Evolutionary conservation across 768 basidiomycete species (phyloP), one percentile per base, ranked within the genome.

Genomic region (Kwoniella pini): DNA sequence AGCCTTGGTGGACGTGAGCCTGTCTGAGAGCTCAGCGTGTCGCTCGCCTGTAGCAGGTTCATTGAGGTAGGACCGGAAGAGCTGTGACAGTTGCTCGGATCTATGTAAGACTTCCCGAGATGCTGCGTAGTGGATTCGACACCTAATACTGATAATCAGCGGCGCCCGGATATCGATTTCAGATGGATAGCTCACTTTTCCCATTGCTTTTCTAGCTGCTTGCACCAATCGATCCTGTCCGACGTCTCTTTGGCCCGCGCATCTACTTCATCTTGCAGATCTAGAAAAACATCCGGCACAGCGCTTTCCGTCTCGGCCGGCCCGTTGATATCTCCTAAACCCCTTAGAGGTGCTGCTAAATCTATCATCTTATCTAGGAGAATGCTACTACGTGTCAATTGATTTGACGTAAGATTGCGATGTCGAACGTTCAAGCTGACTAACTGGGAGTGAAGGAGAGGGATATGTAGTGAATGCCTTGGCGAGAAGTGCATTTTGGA

Each of bases 251-350:
- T 62, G 15, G 64, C 57, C 4, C 60, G 17, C 2, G 1, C 51
- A n/a, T 75, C 73, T 15, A 75, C 26, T 0, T 61, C 63, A 67
- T 75, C 73, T 54, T 75, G 73, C 28, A 70, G 28, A 54, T 75
- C 70, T 21, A 75, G 30, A 13, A 75, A 30, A 17, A 67, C 53
- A 12, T 75, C 73, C 1, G 73, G 73, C 2, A 75, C 60, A 1
- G 71, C 68, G 0, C 66, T 67, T 11, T 39, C 50, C 46, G 13
- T 51, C 45, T 13, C n/a, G 39, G 10, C 24, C 33, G 70, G 70
- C 6, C 70, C 69, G 22, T 61, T n/a, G 11, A 59, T 22, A 6
- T 54, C 70, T 13, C 70, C 70, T 9, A 72, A 55, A 42, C 51
- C 62, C n/a, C 61, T 67, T 6, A 75, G 50, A 1, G 68, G 66